phyloP scores from a whole-genome alignment of 305 asterid species.

The Plantago lanceolata region DNA sequence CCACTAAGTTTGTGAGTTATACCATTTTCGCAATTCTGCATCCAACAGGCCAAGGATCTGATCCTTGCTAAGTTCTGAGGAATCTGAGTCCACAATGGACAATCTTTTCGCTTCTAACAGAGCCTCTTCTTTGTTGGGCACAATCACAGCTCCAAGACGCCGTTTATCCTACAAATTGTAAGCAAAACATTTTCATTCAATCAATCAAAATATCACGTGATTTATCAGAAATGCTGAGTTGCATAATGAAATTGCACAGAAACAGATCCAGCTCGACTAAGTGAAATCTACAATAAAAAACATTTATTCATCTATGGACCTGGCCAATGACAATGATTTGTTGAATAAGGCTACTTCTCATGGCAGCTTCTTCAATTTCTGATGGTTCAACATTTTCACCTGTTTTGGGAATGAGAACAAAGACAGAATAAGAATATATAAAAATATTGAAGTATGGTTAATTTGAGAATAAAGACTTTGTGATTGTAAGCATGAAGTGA shows the following conservation, averaged over 20 bases:
- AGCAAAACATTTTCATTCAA: constrained; percentile 11
- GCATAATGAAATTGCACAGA: constrained; percentile 1
- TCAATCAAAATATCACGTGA: constrained; percentile 2
- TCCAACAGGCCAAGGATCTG: constrained; percentile 46
- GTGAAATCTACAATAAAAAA: constrained; percentile 6
- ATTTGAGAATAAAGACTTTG: no score
- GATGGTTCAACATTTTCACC: constrained; percentile 97
- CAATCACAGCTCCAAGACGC: constrained; percentile 84
- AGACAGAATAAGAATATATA: no score
- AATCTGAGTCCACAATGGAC: constrained; percentile 47
- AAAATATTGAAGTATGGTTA: no score
- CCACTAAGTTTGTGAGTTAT: constrained; percentile 10
- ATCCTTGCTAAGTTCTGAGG: constrained; percentile 57
- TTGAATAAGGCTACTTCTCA: constrained; percentile 75
- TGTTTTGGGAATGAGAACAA: constrained; percentile 26
- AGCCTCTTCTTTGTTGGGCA: constrained; percentile 78
- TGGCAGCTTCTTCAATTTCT: constrained; percentile 87
- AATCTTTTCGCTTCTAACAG: constrained; percentile 55
- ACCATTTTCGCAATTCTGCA: constrained; percentile 75
- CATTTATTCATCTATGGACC: constrained; percentile 32
- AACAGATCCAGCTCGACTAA: neutral
- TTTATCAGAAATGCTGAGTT: neutral
- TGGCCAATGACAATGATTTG: constrained; percentile 91
- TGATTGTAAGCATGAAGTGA: no score
- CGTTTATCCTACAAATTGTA: constrained; percentile 61